These are phyloP conservation scores for Wickerhamiella australiensis DNA, from an alignment of 805 yeast species.

Conservation along the genomic window DNA sequence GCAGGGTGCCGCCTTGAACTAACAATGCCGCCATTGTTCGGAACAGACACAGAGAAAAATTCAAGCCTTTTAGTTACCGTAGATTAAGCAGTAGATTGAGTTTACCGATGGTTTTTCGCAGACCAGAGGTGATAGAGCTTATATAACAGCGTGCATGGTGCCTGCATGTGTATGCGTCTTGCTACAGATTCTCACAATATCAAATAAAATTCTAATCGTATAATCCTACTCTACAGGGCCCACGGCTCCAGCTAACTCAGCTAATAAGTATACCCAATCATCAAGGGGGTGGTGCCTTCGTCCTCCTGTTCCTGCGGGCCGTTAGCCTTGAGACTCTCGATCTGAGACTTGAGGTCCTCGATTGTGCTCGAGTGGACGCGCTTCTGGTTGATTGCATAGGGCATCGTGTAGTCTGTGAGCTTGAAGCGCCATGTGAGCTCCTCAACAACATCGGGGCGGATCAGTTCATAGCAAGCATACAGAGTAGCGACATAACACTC, in stretches of 20 bases:
- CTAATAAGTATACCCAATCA: constrained; percentile 36
- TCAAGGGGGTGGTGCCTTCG: constrained; percentile 52
- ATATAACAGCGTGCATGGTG: no score
- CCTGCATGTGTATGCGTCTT: no score
- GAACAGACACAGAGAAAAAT: no score
- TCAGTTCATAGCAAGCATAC: constrained; percentile 69
- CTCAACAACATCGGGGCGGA: constrained; percentile 70
- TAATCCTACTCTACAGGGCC: not conserved
- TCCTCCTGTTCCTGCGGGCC: constrained; percentile 36
- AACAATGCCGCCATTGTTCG: no score
- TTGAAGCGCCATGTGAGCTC: constrained; percentile 87
- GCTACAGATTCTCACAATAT: no score
- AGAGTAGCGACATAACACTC: constrained; percentile 88
- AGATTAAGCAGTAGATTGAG: no score
- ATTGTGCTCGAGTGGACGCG: constrained; percentile 65
- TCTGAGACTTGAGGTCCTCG: constrained; percentile 53
- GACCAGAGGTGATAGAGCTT: no score
- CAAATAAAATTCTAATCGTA: not conserved
- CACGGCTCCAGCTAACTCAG: no score
- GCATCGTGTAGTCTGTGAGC: constrained; percentile 75
- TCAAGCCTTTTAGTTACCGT: no score
- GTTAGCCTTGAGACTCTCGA: constrained; percentile 55
- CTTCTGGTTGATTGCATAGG: constrained; percentile 75
- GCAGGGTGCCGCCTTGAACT: no score
- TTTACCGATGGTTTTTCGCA: no score